Evolutionary conservation across 148 eudicot genomes (phyloP), one percentile per base, ranked within the genome.

Genomic region (Nepenthes gracilis): DNA sequence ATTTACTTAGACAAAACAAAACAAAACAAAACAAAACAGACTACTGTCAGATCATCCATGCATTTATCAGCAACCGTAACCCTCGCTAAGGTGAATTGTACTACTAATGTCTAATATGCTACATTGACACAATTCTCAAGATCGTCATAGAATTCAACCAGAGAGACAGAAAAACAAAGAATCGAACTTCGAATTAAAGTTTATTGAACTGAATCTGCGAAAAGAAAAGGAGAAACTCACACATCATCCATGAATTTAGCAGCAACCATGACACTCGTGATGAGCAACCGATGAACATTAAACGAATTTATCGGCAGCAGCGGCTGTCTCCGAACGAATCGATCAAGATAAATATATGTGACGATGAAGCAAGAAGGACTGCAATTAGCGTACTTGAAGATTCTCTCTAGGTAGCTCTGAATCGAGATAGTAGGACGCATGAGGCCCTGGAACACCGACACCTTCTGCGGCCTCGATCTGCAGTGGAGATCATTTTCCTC

Each of bases 181-280:
- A 33, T 32, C 35, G 33, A 4, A 43, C 53, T 14, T 35, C 2
- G 1, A 56, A 35, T 36, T 12, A 23, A 55, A 47, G 13, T 9
- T 15, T 50, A 51, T 52, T 53, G 2, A 10, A 58, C 33, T 37
- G 3, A 35, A 35, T 35, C 40, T 2, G 9, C 38, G 3, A 33
- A 2, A 47, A 13, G 57, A 48, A 2, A 32, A 69, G 9, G 50
- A 66, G 47, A 5, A 64, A 81, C 91, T 87, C 57, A 87, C 96
- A 82, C 60, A 55, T 87, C 96, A 74, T 87, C 96, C 96, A 87
- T 74, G 80, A 87, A 87, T 56, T 87, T 87, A 9, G 86, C 88
- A 67, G 96, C 76, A 70, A 87, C 64, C 85, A 87, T 72, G 71
- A 87, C 91, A 75, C 88, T 85, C 32, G 91, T 85, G 68, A 87